These are phyloP conservation scores for Moricandia moricandioides DNA, from an alignment of 345 rosid species.

Conservation along the genomic window DNA sequence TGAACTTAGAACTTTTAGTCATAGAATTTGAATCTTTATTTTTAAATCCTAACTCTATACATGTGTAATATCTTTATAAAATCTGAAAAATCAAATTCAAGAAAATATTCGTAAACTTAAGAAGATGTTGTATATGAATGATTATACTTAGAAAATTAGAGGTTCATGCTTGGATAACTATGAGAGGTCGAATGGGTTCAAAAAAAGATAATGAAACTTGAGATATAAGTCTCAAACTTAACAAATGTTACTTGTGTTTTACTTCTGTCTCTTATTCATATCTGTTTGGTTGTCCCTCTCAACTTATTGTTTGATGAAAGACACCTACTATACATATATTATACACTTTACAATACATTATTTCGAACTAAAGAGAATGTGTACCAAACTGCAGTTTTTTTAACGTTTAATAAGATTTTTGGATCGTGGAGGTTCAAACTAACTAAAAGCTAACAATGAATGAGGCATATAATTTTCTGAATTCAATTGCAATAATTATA, in stretches of 20 bases:
- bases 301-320: not conserved
- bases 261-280: slow-evolving; percentile 19
- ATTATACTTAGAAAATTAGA: not conserved
- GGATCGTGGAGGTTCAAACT: not conserved
- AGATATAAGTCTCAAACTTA: slow-evolving; percentile 18
- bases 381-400: not conserved
- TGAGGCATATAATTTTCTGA: not conserved
- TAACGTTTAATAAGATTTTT: not conserved
- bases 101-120: too few species aligned
- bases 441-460: not conserved
- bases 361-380: not conserved
- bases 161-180: slow-evolving; percentile 4
- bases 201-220: slow-evolving; percentile 17
- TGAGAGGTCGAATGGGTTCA: not conserved
- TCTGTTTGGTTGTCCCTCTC: slow-evolving; percentile 26
- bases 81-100: too few species aligned
- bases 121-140: not conserved
- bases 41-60: too few species aligned
- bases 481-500: not conserved
- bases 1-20: too few species aligned
- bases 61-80: too few species aligned
- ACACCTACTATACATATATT: not conserved
- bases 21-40: too few species aligned
- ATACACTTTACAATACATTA: not conserved
- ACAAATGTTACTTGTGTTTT: slow-evolving; percentile 20